Conservation (phyloP, 768 basidiomycete species). For the Lactarius pseudohatsudake region DNA sequence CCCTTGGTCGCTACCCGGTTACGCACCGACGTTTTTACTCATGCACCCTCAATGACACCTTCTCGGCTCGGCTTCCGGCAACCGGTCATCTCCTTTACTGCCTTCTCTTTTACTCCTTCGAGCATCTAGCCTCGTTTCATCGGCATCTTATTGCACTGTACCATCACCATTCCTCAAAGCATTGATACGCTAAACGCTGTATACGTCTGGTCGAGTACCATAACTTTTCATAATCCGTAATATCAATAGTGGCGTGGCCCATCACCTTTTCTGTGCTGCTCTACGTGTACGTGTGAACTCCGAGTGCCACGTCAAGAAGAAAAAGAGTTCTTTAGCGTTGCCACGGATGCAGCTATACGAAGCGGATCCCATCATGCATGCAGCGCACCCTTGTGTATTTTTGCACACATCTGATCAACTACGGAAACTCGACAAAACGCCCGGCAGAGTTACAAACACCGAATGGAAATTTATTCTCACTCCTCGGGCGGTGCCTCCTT, state of each 20-base stretch:
- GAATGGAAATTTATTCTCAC: conserved; percentile 6
- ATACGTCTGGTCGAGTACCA: conserved; percentile 20
- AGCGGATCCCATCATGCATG: conserved; percentile 10
- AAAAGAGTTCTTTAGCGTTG: neutral
- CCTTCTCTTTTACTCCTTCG: conserved; percentile 16
- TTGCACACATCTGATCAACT: conserved; percentile 10
- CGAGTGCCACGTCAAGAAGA: conserved; percentile 10
- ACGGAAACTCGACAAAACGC: conserved; percentile 10
- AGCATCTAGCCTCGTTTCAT: conserved; percentile 25
- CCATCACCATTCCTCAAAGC: conserved; percentile 24
- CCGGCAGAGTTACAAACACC: conserved; percentile 11
- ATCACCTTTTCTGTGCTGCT: neutral
- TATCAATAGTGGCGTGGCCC: conserved; percentile 3
- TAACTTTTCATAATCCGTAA: conserved; percentile 24
- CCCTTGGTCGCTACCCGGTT: conserved; percentile 18
- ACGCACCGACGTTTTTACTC: conserved; percentile 12
- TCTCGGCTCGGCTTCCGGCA: conserved; percentile 22
- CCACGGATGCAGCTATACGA: conserved; percentile 6
- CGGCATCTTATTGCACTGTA: conserved; percentile 25
- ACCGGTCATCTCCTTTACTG: conserved; percentile 23
- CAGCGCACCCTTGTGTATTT: conserved; percentile 1
- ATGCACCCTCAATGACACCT: conserved; percentile 12
- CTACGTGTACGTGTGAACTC: conserved; percentile 16
- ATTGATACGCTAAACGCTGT: conserved; percentile 27
- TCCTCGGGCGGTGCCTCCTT: conserved; percentile 1